Evolutionary conservation across 352 stramenopile genomes (phyloP).

Genomic region (Saprolegnia diclina): DNA sequence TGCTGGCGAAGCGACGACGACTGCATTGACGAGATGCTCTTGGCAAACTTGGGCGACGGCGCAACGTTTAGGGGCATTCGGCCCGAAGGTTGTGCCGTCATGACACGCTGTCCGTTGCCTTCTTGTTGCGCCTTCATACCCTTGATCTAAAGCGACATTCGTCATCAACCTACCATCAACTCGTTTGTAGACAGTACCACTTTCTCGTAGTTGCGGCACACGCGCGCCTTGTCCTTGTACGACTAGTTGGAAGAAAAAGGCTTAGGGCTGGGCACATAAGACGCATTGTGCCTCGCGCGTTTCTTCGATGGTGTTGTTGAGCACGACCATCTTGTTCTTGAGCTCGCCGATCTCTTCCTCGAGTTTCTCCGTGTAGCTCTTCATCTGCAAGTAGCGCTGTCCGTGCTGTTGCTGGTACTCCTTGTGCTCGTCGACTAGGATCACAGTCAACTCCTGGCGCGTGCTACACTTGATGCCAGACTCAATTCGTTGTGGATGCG

Average conservation of each 20-base stretch:
- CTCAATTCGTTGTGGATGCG: slow-evolving; percentile 47
- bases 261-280: not conserved
- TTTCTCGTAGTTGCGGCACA: slow-evolving; percentile 85
- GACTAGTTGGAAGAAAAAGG: slow-evolving; percentile 40
- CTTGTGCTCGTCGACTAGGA: slow-evolving; percentile 71
- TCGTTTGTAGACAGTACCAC: slow-evolving; percentile 42
- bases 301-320: slow-evolving; percentile 72
- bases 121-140: slow-evolving; percentile 36
- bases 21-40: not conserved
- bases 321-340: slow-evolving; percentile 69
- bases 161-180: not conserved
- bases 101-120: slow-evolving; percentile 14
- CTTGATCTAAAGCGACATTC: not conserved
- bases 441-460: not conserved
- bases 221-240: slow-evolving; percentile 82
- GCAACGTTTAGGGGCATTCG: not conserved
- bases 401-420: slow-evolving; percentile 71
- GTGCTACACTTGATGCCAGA: slow-evolving; percentile 4
- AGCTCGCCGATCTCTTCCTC: slow-evolving; percentile 73
- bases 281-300: slow-evolving; percentile 49
- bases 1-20: not conserved
- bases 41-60: slow-evolving; percentile 26
- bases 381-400: slow-evolving; percentile 84
- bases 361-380: slow-evolving; percentile 77
- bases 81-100: slow-evolving; percentile 25